A percentile compares a stretch with the other conserved stretches of the same genome.
Conservation (phyloP, 495 filamentous ascomycete genomes). For the Melanomma pulvis-pyrius region DNA sequence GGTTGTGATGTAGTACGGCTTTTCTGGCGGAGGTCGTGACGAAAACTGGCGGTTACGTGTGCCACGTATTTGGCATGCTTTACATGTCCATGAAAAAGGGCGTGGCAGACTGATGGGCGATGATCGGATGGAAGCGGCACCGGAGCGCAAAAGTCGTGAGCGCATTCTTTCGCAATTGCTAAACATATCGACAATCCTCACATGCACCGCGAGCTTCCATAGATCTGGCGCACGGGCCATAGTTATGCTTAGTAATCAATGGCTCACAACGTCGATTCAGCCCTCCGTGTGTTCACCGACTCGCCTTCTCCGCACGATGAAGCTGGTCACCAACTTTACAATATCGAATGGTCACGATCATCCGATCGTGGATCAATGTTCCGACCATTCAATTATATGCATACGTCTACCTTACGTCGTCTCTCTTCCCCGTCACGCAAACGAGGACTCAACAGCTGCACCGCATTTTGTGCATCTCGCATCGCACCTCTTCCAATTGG, state of each 20-base stretch:
- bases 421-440: no score
- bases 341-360: not conserved
- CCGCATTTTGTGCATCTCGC: not conserved
- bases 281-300: not conserved
- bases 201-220: not conserved
- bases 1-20: slow-evolving; percentile 94
- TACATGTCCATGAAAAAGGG: slow-evolving; percentile 23
- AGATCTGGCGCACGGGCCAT: not conserved
- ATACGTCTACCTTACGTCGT: no score
- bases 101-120: not conserved
- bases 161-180: slow-evolving; percentile 21
- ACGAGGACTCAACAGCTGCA: not conserved
- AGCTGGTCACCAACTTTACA: not conserved
- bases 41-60: slow-evolving; percentile 6
- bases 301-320: not conserved
- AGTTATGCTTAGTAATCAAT: not conserved
- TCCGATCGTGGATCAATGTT: not conserved
- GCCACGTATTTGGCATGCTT: slow-evolving; percentile 6
- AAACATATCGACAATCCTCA: not conserved
- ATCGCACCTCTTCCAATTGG: no score
- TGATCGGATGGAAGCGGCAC: not conserved
- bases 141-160: slow-evolving; percentile 9
- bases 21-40: slow-evolving; percentile 43
- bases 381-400: no score
- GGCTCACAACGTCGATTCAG: not conserved